Conservation (phyloP, 1,284 basidiomycete species). For the Heterobasidion annosum region DNA sequence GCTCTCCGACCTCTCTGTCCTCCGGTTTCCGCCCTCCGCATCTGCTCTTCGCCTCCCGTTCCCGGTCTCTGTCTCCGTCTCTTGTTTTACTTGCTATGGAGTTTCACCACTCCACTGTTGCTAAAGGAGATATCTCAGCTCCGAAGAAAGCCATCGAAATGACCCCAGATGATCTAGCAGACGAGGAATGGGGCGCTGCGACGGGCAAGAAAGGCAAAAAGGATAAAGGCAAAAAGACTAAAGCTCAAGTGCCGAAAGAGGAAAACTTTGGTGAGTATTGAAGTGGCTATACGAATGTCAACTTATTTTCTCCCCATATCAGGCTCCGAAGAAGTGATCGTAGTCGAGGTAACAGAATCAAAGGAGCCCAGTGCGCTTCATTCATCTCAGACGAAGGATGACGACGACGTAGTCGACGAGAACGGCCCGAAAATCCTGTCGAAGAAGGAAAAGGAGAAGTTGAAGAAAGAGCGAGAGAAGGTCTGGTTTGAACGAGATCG, state of each 20-base stretch:
- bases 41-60: too few species aligned
- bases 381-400: constrained; percentile 8
- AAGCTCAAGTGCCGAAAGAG: constrained; percentile 25
- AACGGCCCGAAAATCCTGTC: constrained; percentile 54
- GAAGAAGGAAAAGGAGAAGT: constrained; percentile 90
- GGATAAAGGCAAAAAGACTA: constrained; percentile 49
- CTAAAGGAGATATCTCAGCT: constrained; percentile 24
- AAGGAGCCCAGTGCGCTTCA: constrained; percentile 11
- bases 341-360: constrained; percentile 18
- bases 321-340: too few species aligned
- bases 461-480: constrained; percentile 95
- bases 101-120: constrained; percentile 13
- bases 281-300: constrained; percentile 1
- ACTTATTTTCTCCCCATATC: too few species aligned
- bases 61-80: too few species aligned
- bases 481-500: constrained; percentile 23
- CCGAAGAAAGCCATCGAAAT: constrained; percentile 36
- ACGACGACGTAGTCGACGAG: constrained; percentile 34
- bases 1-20: too few species aligned
- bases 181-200: constrained; percentile 59
- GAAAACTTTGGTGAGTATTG: constrained; percentile 17
- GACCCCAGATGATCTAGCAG: constrained; percentile 57
- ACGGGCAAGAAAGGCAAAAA: constrained; percentile 47
- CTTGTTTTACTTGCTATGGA: too few species aligned
- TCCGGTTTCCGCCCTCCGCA: too few species aligned